A percentile compares a stretch with the other conserved stretches of the same genome.
These are phyloP conservation scores for Syzygium aqueum DNA, from an alignment of 345 rosid species.

Conservation along the genomic window DNA sequence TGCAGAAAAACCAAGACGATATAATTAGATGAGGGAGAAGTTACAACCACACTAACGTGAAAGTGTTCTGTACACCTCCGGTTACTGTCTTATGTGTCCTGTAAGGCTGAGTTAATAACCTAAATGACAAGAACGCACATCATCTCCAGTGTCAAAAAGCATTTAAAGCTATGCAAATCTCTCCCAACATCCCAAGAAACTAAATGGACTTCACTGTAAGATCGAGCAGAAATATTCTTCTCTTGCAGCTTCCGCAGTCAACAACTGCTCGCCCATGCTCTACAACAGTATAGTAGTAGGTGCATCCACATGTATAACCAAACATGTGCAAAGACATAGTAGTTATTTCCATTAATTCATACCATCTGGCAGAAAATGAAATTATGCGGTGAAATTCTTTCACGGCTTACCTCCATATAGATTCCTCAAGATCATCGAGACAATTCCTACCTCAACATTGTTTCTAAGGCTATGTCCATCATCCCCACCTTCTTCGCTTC, in stretches of 20 bases:
- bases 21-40: neutral
- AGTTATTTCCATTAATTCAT: neutral
- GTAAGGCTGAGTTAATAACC: neutral
- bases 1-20: neutral
- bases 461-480: too few relatives aligned
- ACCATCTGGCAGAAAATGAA: neutral
- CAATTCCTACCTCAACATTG: too few relatives aligned
- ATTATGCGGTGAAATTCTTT: neutral
- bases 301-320: neutral
- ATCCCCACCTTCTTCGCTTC: too few relatives aligned
- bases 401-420: neutral
- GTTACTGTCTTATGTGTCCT: neutral
- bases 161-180: neutral
- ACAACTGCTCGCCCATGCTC: neutral
- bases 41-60: neutral
- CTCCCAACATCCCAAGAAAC: neutral
- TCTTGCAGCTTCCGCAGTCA: neutral
- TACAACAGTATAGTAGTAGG: neutral
- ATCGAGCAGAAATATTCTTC: neutral
- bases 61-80: neutral
- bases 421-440: too few relatives aligned
- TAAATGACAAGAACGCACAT: neutral
- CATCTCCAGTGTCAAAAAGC: neutral
- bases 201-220: neutral
- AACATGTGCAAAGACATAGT: neutral